Evolutionary conservation across 2,329 filamentous ascomycete species (phyloP).

Genomic region (Sarocladium strictum): DNA sequence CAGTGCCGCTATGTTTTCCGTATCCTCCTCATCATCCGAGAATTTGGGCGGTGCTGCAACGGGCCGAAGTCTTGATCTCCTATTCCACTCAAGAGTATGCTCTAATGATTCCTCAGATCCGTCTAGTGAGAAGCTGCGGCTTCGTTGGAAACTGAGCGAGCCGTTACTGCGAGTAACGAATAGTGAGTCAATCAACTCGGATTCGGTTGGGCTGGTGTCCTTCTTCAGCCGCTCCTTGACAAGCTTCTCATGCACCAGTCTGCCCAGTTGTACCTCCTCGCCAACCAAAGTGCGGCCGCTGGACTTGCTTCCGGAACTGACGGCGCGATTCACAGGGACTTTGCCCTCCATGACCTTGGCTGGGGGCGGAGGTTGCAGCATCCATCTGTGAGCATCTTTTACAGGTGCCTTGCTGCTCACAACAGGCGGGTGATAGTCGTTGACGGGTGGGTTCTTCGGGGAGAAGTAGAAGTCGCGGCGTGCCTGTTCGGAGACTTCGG

Average conservation of each 20-base stretch:
- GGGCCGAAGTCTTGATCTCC: slow-evolving; percentile 20
- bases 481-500: slow-evolving; percentile 41
- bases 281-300: slow-evolving; percentile 38
- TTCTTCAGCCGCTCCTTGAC: slow-evolving; percentile 40
- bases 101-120: slow-evolving; percentile 28
- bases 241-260: slow-evolving; percentile 38
- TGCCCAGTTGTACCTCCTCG: slow-evolving; percentile 36
- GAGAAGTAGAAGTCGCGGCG: slow-evolving; percentile 56
- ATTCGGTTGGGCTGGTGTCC: slow-evolving; percentile 34
- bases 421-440: slow-evolving; percentile 80
- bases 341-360: slow-evolving; percentile 90
- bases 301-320: slow-evolving; percentile 48
- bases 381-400: slow-evolving; percentile 74
- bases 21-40: slow-evolving; percentile 27
- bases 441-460: slow-evolving; percentile 65
- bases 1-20: slow-evolving; percentile 11
- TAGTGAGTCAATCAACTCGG: slow-evolving; percentile 37
- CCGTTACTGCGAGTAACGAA: slow-evolving; percentile 27
- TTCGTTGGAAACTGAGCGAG: slow-evolving; percentile 26
- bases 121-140: slow-evolving; percentile 33
- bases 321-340: slow-evolving; percentile 59
- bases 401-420: slow-evolving; percentile 68
- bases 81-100: slow-evolving; percentile 21
- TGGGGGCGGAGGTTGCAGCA: slow-evolving; percentile 86
- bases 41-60: slow-evolving; percentile 24